Evolutionary conservation across 2,329 filamentous ascomycete species (phyloP).

Genomic region (Microascus cirrosus): DNA sequence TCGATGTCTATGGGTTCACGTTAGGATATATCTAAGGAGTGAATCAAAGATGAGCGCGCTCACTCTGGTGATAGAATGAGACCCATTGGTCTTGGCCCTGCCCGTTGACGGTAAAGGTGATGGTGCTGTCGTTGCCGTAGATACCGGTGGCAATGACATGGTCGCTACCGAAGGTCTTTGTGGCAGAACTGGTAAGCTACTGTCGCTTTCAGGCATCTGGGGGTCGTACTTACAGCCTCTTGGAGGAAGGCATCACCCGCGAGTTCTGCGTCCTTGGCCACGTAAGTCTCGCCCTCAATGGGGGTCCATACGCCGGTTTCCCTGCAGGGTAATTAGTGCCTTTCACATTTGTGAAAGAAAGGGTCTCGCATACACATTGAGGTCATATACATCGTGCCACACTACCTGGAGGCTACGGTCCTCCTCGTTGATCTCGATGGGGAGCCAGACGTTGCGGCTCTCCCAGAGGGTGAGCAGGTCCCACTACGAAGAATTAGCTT

Average conservation of each 20-base stretch:
- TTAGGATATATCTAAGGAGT: background rate
- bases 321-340: conserved; percentile 4
- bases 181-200: conserved; percentile 13
- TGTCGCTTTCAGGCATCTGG: no score
- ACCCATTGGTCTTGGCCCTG: conserved; percentile 39
- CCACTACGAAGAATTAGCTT: conserved; percentile 18
- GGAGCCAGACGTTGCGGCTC: conserved; percentile 43
- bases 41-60: background rate
- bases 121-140: conserved; percentile 38
- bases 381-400: conserved; percentile 43
- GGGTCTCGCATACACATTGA: conserved; percentile 28
- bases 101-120: conserved; percentile 35
- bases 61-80: conserved; percentile 42
- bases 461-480: conserved; percentile 42
- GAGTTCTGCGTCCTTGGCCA: conserved; percentile 27
- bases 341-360: conserved; percentile 32
- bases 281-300: conserved; percentile 35
- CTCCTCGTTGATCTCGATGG: conserved; percentile 36
- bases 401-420: conserved; percentile 32
- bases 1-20: conserved; percentile 28
- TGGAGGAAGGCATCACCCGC: conserved; percentile 34
- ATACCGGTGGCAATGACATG: conserved; percentile 37
- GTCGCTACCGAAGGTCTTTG: conserved; percentile 30
- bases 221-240: conserved; percentile 25
- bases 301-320: conserved; percentile 34